Percentiles rank a stretch among this genome's conserved stretches.
Conservation (phyloP, 331 rosid species). For the Arachis monticola region DNA sequence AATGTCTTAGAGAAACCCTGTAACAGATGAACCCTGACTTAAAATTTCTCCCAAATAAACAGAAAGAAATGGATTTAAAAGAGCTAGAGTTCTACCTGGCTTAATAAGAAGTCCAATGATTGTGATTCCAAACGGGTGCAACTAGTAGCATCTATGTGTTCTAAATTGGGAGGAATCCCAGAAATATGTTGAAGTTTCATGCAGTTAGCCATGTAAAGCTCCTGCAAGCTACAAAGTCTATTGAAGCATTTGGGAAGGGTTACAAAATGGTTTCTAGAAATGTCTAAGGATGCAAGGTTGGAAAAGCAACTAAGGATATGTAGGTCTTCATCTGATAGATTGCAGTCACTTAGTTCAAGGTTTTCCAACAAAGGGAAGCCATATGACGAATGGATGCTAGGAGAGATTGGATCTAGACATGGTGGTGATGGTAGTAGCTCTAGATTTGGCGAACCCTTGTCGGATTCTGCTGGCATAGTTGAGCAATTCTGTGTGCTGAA, state of each 20-base stretch:
- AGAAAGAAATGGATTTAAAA: conserved; percentile 13
- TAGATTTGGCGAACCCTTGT: conserved; percentile 32
- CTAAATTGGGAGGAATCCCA: conserved; percentile 39
- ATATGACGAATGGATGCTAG: conserved; percentile 18
- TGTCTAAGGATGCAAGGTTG: conserved; percentile 23
- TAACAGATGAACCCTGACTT: conserved; percentile 5
- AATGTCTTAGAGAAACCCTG: conserved; percentile 31
- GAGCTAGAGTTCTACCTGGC: conserved; percentile 35
- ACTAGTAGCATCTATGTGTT: conserved; percentile 37
- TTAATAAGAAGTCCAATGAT: conserved; percentile 36
- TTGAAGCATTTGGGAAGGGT: conserved; percentile 38
- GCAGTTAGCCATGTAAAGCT: conserved; percentile 38
- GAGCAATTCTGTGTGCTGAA: conserved; percentile 13
- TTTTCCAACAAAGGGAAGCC: conserved; percentile 27
- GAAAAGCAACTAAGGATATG: conserved; percentile 27
- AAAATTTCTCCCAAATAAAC: not conserved
- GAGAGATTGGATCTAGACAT: conserved; percentile 29
- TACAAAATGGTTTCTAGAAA: conserved; percentile 39
- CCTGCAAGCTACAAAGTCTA: conserved; percentile 32
- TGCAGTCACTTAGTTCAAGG: conserved; percentile 35
- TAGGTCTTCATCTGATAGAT: conserved; percentile 31
- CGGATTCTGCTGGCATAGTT: not conserved
- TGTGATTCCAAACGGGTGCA: conserved; percentile 33
- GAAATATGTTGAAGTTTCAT: conserved; percentile 34
- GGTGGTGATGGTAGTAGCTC: conserved; percentile 27